phyloP scores from a whole-genome alignment of 805 yeast genomes.

The Yarrowia porcina region DNA sequence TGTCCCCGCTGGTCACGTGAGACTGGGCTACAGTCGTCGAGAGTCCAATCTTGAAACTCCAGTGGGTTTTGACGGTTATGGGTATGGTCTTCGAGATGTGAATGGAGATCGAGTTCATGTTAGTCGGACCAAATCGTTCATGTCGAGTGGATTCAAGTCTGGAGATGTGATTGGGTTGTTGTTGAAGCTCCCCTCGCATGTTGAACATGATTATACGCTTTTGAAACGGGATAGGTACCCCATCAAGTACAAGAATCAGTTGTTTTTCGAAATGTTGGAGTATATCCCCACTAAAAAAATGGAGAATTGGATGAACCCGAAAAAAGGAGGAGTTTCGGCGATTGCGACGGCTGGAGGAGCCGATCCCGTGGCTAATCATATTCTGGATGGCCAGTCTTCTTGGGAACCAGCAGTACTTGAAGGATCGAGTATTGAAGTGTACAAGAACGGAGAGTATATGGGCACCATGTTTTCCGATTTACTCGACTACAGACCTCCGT shows the following conservation, averaged over 20 bases:
- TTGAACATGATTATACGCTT: slow-evolving; percentile 39
- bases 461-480: slow-evolving; percentile 68
- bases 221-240: slow-evolving; percentile 82
- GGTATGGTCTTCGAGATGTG: slow-evolving; percentile 83
- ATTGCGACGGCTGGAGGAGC: slow-evolving; percentile 25
- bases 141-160: slow-evolving; percentile 49
- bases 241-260: slow-evolving; percentile 69
- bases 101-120: slow-evolving; percentile 72
- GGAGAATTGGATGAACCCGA: slow-evolving; percentile 60
- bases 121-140: slow-evolving; percentile 59
- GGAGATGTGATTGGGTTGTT: slow-evolving; percentile 86
- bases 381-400: not conserved
- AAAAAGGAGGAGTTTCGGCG: slow-evolving; percentile 11
- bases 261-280: slow-evolving; percentile 83
- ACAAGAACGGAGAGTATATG: slow-evolving; percentile 66
- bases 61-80: slow-evolving; percentile 91
- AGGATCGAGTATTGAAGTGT: slow-evolving; percentile 61
- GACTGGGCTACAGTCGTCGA: slow-evolving; percentile 78
- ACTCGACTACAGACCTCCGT: slow-evolving; percentile 76
- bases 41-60: slow-evolving; percentile 94
- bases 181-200: slow-evolving; percentile 57
- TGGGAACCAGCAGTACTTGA: slow-evolving; percentile 34
- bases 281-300: slow-evolving; percentile 64
- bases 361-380: slow-evolving; percentile 35
- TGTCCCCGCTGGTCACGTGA: slow-evolving; percentile 50